These are phyloP conservation scores for Ormosia emarginata DNA, from an alignment of 306 rosid species.

Conservation along the genomic window DNA sequence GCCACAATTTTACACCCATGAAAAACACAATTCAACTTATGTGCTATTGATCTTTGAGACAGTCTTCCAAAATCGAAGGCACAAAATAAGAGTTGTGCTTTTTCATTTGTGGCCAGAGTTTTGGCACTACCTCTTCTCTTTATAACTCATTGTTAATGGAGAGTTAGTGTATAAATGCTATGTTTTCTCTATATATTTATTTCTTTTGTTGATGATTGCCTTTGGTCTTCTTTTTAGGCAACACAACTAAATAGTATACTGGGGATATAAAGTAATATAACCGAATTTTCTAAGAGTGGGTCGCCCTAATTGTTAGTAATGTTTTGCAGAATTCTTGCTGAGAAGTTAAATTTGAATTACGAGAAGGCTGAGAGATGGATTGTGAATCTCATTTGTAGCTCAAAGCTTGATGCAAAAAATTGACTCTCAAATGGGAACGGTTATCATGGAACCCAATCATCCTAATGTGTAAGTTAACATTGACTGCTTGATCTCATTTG, in stretches of 20 bases:
- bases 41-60: conserved; percentile 60
- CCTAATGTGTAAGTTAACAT: conserved; percentile 74
- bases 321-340: conserved; percentile 79
- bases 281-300: not conserved
- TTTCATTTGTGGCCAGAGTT: not conserved
- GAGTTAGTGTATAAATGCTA: not conserved
- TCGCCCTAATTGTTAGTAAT: conserved; percentile 29
- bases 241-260: not conserved
- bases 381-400: conserved; percentile 50
- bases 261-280: not conserved
- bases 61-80: conserved; percentile 8
- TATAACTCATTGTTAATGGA: not conserved
- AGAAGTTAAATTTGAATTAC: conserved; percentile 79
- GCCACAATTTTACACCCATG: not conserved
- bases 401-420: conserved; percentile 88
- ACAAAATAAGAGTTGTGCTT: not conserved
- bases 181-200: not conserved
- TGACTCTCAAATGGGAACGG: conserved; percentile 69
- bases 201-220: not conserved
- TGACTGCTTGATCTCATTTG: not conserved
- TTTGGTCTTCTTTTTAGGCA: not conserved
- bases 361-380: conserved; percentile 98
- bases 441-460: conserved; percentile 77
- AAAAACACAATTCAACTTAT: conserved; percentile 50
- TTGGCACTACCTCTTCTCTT: not conserved